Evolutionary conservation across 306 rosid genomes (phyloP).

Genomic region (Dryas alaskensis): DNA sequence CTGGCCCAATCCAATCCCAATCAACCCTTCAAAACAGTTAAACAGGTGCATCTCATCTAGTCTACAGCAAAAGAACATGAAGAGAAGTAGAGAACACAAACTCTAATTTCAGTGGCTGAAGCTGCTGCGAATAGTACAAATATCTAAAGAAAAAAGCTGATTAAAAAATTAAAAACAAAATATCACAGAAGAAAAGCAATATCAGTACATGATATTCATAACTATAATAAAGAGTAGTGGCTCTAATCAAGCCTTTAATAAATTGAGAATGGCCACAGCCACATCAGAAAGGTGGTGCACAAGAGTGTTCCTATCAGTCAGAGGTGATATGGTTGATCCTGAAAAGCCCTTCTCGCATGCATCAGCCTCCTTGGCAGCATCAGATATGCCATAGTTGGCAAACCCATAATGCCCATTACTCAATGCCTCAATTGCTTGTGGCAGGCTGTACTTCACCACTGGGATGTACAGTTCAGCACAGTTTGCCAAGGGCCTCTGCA

Average conservation of each 20-base stretch:
- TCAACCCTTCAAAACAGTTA: background rate
- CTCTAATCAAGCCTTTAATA: slow-evolving; percentile 37
- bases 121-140: background rate
- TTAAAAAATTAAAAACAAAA: background rate
- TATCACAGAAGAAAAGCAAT: background rate
- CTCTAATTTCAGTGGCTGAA: background rate
- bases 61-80: background rate
- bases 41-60: background rate
- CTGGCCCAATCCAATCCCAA: background rate
- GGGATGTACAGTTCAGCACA: slow-evolving; percentile 83
- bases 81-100: background rate
- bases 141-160: background rate
- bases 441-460: slow-evolving; percentile 64
- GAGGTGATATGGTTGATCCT: slow-evolving; percentile 35
- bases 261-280: slow-evolving; percentile 56
- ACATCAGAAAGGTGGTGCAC: slow-evolving; percentile 54
- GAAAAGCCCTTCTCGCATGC: slow-evolving; percentile 63
- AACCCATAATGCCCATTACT: slow-evolving; percentile 54
- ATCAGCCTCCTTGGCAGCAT: slow-evolving; percentile 59
- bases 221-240: background rate
- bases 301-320: slow-evolving; percentile 50
- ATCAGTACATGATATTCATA: background rate
- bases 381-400: slow-evolving; percentile 63
- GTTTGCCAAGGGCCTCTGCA: slow-evolving; percentile 62
- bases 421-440: slow-evolving; percentile 77